Evolutionary conservation across 2,329 filamentous ascomycete genomes (phyloP).

Genomic region (Nemania serpens): DNA sequence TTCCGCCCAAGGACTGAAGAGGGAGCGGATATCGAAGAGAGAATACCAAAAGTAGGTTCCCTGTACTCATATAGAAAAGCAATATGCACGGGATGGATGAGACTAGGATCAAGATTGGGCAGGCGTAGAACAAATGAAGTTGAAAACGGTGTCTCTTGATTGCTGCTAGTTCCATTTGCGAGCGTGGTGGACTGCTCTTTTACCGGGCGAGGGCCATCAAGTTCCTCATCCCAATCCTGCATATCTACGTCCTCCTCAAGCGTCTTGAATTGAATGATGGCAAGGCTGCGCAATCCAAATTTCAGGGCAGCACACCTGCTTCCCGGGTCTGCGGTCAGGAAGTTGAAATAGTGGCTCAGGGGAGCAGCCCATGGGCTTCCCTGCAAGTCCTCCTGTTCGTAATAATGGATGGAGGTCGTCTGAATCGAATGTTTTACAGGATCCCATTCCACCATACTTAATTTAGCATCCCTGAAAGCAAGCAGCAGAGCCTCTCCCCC

Average conservation of each 20-base stretch:
- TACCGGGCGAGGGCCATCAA: constrained; percentile 69
- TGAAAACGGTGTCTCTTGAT: constrained; percentile 75
- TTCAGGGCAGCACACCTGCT: constrained; percentile 94
- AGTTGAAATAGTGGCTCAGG: constrained; percentile 76
- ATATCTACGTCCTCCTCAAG: constrained; percentile 85
- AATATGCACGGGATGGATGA: constrained; percentile 88
- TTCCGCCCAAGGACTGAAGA: constrained; percentile 82
- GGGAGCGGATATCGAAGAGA: constrained; percentile 75
- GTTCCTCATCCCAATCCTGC: constrained; percentile 85
- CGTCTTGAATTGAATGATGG: constrained; percentile 91
- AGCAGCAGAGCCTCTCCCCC: constrained; percentile 84
- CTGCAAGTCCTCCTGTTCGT: constrained; percentile 89
- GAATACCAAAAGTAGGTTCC: constrained; percentile 94
- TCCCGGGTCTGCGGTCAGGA: constrained; percentile 84
- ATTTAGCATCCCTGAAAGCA: constrained; percentile 86
- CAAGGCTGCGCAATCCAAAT: constrained; percentile 85
- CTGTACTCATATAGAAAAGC: constrained; percentile 96
- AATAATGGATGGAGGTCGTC: constrained; percentile 96
- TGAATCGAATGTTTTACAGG: constrained; percentile 76
- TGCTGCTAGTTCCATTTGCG: constrained; percentile 51
- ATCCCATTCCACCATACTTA: constrained; percentile 94
- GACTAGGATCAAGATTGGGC: constrained; percentile 81
- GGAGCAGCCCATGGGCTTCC: constrained; percentile 81
- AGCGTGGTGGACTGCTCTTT: constrained; percentile 50
- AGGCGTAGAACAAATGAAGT: constrained; percentile 92